Conservation (phyloP, 2,329 filamentous ascomycete genomes). For the Fusarium buharicum region DNA sequence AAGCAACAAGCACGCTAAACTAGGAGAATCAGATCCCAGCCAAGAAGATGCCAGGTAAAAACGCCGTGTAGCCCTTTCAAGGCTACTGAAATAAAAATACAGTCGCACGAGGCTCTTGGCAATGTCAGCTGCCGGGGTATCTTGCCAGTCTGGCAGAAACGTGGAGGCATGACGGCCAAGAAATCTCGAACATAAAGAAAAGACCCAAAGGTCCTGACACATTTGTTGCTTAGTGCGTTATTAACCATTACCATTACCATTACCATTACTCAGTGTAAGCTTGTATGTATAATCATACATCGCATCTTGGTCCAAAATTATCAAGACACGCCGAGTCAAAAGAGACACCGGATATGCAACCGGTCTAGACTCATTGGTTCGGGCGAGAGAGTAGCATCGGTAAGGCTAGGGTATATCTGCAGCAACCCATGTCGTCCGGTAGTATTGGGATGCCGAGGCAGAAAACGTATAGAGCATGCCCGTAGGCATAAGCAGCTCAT, state of each 20-base stretch:
- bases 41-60: constrained; percentile 28
- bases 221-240: constrained; percentile 27
- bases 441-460: constrained; percentile 19
- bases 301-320: constrained; percentile 17
- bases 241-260: constrained; percentile 34
- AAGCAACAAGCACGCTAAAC: constrained; percentile 28
- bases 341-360: constrained; percentile 13
- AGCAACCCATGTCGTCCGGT: constrained; percentile 20
- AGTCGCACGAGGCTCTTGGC: constrained; percentile 24
- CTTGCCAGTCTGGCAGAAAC: constrained; percentile 15
- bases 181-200: constrained; percentile 2
- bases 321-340: constrained; percentile 14
- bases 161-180: constrained; percentile 19
- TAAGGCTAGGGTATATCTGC: constrained; percentile 30
- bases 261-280: constrained; percentile 20
- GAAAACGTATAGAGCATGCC: constrained; percentile 46
- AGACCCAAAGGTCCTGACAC: constrained; percentile 10
- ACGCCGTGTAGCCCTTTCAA: constrained; percentile 24
- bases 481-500: constrained; percentile 41
- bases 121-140: constrained; percentile 13
- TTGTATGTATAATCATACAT: constrained; percentile 21
- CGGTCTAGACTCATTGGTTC: constrained; percentile 15
- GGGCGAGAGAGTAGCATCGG: constrained; percentile 16
- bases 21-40: constrained; percentile 20
- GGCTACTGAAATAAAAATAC: constrained; percentile 31